Evolutionary conservation across 257 asterid species (phyloP).

Genomic region (Solanum appendiculatum): DNA sequence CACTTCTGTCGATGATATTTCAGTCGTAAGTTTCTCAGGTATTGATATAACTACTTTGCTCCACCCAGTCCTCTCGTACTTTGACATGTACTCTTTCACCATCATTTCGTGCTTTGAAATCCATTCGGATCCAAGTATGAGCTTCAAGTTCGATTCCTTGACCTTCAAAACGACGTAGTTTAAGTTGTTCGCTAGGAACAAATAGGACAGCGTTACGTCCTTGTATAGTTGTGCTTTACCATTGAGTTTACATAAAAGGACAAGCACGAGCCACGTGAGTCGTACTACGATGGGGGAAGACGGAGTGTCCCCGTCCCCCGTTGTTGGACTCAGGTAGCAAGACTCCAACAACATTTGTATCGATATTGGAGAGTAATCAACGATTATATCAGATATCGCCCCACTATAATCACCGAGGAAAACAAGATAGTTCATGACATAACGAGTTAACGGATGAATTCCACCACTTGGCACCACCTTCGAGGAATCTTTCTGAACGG

Average conservation of each 20-base stretch:
- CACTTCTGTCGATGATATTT: conserved; percentile 13
- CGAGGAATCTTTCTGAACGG: conserved; percentile 66
- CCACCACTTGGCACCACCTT: conserved; percentile 49
- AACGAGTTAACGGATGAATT: conserved; percentile 75
- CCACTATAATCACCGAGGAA: conserved; percentile 70
- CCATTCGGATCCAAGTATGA: conserved; percentile 65
- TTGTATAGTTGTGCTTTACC: conserved; percentile 51
- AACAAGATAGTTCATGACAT: conserved; percentile 75
- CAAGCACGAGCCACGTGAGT: conserved; percentile 62
- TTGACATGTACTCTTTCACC: conserved; percentile 34
- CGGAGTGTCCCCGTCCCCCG: conserved; percentile 12
- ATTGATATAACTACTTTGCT: conserved; percentile 28
- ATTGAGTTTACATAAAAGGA: conserved; percentile 70
- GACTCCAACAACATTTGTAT: conserved; percentile 37
- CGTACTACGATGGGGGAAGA: conserved; percentile 30
- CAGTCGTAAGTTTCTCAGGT: conserved; percentile 34
- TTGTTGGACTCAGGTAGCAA: conserved; percentile 31
- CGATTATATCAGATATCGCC: conserved; percentile 45
- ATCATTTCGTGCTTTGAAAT: conserved; percentile 32
- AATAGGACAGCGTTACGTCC: conserved; percentile 57
- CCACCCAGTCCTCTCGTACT: conserved; percentile 53
- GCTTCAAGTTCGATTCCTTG: conserved; percentile 41
- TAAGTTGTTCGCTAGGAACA: conserved; percentile 66
- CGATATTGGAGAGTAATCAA: conserved; percentile 30
- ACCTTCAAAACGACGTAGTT: conserved; percentile 66